Conservation (phyloP, 2,329 filamentous ascomycete genomes). For the Colletotrichum sp. region DNA sequence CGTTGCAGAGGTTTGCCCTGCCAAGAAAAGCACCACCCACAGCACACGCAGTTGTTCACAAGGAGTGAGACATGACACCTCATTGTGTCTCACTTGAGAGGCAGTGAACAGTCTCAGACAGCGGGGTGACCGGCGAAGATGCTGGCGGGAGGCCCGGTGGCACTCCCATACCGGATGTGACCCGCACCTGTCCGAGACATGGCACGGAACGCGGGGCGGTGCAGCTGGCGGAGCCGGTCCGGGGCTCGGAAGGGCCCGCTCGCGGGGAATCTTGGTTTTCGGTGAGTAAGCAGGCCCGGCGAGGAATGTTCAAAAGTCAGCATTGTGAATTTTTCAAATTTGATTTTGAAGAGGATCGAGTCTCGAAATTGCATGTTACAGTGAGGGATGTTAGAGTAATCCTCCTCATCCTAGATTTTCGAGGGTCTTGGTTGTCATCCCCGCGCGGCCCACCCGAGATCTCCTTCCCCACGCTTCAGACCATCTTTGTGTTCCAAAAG, state of each 20-base stretch:
- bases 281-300: neutral
- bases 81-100: neutral
- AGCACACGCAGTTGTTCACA: neutral
- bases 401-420: neutral
- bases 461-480: neutral
- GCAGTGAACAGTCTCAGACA: neutral
- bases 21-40: neutral
- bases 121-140: neutral
- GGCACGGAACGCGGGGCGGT: neutral
- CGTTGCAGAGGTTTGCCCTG: neutral
- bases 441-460: neutral
- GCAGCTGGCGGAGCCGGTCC: neutral
- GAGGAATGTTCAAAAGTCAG: no score
- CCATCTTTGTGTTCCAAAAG: neutral
- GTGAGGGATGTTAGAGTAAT: no score
- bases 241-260: neutral
- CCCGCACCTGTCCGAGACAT: neutral
- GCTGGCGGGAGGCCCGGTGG: neutral
- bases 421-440: neutral
- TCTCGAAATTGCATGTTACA: no score
- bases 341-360: no score
- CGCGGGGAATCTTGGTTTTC: rapidly evolving
- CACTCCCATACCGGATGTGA: neutral
- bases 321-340: no score
- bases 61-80: neutral